phyloP scores from a whole-genome alignment of 768 basidiomycete species.

The Suillus cothurnatus region DNA sequence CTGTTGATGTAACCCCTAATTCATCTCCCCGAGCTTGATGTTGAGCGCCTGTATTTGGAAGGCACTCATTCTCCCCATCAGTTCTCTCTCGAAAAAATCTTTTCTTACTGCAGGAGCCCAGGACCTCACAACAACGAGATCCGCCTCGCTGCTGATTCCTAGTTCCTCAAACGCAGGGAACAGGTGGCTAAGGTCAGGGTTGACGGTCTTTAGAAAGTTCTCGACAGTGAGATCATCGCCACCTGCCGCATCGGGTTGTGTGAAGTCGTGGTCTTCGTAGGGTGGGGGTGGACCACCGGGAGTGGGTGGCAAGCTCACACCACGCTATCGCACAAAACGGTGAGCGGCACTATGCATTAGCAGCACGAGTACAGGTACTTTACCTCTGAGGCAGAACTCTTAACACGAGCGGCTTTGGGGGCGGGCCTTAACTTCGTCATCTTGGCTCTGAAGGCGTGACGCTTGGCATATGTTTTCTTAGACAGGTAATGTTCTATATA shows the following conservation, averaged over 20 bases:
- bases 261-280: background rate
- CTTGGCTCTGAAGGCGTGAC: background rate
- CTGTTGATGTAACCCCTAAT: background rate
- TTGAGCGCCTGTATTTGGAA: background rate
- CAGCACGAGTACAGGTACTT: background rate
- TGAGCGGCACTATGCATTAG: background rate
- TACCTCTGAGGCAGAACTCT: constrained; percentile 2
- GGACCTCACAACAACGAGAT: background rate
- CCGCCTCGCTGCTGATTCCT: background rate
- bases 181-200: background rate
- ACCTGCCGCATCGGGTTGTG: too few relatives aligned
- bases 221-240: background rate
- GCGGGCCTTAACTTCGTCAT: background rate
- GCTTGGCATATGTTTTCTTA: background rate
- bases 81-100: background rate
- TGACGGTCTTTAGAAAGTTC: background rate
- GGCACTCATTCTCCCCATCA: background rate
- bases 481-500: background rate
- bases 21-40: background rate
- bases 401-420: background rate
- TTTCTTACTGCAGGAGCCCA: background rate
- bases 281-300: background rate
- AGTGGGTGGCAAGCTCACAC: background rate
- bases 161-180: background rate
- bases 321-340: background rate